Evolutionary conservation across 2,329 filamentous ascomycete genomes (phyloP).

Genomic region (Scedosporium apiospermum): DNA sequence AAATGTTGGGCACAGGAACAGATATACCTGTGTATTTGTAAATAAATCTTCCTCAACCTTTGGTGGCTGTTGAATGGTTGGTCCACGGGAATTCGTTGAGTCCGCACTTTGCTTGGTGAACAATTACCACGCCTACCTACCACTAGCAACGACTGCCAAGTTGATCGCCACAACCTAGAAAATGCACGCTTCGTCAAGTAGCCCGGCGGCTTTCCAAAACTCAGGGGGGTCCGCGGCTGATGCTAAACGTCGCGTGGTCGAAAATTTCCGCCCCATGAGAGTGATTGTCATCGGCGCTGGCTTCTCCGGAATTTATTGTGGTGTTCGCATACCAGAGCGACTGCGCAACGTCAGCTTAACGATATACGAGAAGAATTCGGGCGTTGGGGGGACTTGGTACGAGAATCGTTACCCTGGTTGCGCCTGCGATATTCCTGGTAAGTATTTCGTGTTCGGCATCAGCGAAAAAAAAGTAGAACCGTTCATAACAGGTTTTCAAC

Average conservation of each 20-base stretch:
- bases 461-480: background rate
- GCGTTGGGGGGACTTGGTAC: slow-evolving; percentile 8
- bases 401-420: slow-evolving; percentile 9
- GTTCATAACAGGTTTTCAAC: background rate
- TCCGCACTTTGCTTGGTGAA: too few relatives aligned
- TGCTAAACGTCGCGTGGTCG: background rate
- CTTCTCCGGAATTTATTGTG: slow-evolving; percentile 9
- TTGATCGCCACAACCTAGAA: too few relatives aligned
- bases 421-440: slow-evolving; percentile 27
- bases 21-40: too few relatives aligned
- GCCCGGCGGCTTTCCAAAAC: too few relatives aligned
- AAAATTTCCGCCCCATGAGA: slow-evolving; percentile 7
- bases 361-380: slow-evolving; percentile 10
- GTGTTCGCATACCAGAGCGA: slow-evolving; percentile 7
- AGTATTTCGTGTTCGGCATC: slow-evolving; percentile 7
- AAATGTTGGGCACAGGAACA: too few relatives aligned
- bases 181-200: too few relatives aligned
- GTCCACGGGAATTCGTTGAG: too few relatives aligned
- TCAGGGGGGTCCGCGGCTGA: too few relatives aligned
- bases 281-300: slow-evolving; percentile 10
- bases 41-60: too few relatives aligned
- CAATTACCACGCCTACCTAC: too few relatives aligned
- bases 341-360: slow-evolving; percentile 7
- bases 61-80: too few relatives aligned
- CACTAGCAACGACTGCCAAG: too few relatives aligned